These are phyloP conservation scores for Tuber calosporum DNA, from an alignment of 495 filamentous ascomycete genomes.

Conservation along the genomic window DNA sequence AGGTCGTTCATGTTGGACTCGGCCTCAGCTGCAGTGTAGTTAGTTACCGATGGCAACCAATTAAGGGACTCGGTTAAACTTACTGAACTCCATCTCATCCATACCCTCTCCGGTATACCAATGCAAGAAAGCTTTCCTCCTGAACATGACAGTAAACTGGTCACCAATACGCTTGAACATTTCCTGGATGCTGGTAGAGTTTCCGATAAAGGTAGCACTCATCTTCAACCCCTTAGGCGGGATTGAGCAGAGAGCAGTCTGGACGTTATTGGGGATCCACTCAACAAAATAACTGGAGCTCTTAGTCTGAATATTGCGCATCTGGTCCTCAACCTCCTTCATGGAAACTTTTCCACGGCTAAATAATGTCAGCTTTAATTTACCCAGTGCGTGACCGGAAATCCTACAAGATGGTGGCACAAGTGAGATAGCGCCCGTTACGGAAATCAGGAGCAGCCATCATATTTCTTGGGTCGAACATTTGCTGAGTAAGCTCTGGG, in stretches of 20 bases:
- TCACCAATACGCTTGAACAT: constrained; percentile 99
- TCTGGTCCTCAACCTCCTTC: constrained; percentile 99
- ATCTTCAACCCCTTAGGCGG: constrained; percentile 96
- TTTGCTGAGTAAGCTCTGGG: constrained; percentile 98
- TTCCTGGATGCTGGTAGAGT: constrained; percentile 99
- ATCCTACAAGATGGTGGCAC: constrained; percentile 83
- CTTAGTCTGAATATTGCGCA: constrained; percentile 99
- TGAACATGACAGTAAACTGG: constrained; percentile 99
- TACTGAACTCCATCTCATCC: constrained; percentile 98
- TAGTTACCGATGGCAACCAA: neutral
- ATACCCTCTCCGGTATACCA: constrained; percentile 99
- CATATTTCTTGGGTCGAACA: constrained; percentile 99
- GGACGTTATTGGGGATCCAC: constrained; percentile 99
- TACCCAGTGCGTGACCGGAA: neutral
- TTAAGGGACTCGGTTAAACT: neutral
- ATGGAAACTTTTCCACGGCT: constrained; percentile 98
- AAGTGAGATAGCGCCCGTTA: constrained; percentile 97
- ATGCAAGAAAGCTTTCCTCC: constrained; percentile 99
- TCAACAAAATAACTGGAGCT: constrained; percentile 99
- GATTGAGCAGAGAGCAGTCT: constrained; percentile 98
- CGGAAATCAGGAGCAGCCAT: constrained; percentile 99
- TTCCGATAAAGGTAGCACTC: constrained; percentile 98
- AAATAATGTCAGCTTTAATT: constrained; percentile 38
- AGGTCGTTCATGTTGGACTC: constrained; percentile 99
- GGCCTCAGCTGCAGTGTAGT: constrained; percentile 87